phyloP scores from a whole-genome alignment of 75 land plant genomes.

The Isoetes taiwanensis region DNA sequence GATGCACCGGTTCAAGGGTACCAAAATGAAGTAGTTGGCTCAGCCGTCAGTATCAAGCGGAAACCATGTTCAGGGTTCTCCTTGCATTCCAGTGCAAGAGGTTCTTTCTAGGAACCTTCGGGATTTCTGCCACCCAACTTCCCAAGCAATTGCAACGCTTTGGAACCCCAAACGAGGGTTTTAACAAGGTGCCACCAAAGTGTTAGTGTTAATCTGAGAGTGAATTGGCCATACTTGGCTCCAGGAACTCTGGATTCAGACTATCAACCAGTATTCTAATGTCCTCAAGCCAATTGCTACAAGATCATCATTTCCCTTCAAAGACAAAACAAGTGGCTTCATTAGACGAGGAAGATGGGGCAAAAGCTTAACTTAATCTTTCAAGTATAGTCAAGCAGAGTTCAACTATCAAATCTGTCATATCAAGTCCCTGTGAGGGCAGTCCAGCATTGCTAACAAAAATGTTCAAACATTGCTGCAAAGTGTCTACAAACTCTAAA shows the following conservation, averaged over 20 bases:
- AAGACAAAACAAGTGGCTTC: slow-evolving; percentile 89
- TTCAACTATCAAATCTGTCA: slow-evolving; percentile 84
- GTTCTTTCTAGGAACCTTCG: slow-evolving; percentile 91
- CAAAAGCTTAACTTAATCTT: slow-evolving; percentile 82
- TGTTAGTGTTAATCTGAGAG: slow-evolving; percentile 89
- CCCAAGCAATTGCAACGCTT: slow-evolving; percentile 82
- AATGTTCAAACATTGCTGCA: slow-evolving; percentile 93
- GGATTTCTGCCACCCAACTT: slow-evolving; percentile 94
- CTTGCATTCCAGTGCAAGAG: slow-evolving; percentile 88
- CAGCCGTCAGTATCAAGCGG: slow-evolving; percentile 87
- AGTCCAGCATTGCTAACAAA: slow-evolving; percentile 88
- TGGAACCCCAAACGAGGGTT: slow-evolving; percentile 87
- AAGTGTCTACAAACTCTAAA: slow-evolving; percentile 53
- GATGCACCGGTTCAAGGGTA: slow-evolving; percentile 90
- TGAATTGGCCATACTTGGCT: slow-evolving; percentile 97
- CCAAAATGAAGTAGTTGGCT: slow-evolving; percentile 94
- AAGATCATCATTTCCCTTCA: slow-evolving; percentile 95
- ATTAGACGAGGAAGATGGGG: slow-evolving; percentile 88
- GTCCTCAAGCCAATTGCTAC: slow-evolving; percentile 75
- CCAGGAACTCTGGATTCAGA: slow-evolving; percentile 95
- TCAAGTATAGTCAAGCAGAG: slow-evolving; percentile 90
- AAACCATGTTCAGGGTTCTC: slow-evolving; percentile 99
- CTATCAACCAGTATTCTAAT: slow-evolving; percentile 97
- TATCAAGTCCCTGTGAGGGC: slow-evolving; percentile 91
- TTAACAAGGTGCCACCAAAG: slow-evolving; percentile 93